These are phyloP conservation scores for Phytophthora sp. DNA, from an alignment of 352 stramenopile genomes.

Conservation along the genomic window DNA sequence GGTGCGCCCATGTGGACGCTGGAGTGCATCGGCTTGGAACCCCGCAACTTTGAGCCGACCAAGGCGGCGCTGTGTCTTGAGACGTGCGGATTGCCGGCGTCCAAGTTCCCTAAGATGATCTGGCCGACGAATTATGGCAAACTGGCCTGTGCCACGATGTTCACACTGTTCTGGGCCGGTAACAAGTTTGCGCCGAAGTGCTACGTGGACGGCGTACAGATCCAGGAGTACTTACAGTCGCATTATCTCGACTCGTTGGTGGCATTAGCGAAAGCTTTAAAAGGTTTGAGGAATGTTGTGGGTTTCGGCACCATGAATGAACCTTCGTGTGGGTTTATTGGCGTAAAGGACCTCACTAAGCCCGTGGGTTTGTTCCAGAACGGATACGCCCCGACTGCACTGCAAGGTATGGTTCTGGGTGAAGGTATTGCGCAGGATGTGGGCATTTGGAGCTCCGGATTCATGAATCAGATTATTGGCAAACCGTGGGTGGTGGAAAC, in stretches of 20 bases:
- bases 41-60: slow-evolving; percentile 69
- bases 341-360: slow-evolving; percentile 48
- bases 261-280: slow-evolving; percentile 61
- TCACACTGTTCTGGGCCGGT: slow-evolving; percentile 89
- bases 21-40: slow-evolving; percentile 74
- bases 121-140: slow-evolving; percentile 93
- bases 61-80: slow-evolving; percentile 77
- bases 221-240: slow-evolving; percentile 87
- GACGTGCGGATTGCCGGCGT: slow-evolving; percentile 45
- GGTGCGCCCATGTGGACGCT: slow-evolving; percentile 90
- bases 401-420: slow-evolving; percentile 79
- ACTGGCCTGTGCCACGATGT: slow-evolving; percentile 89
- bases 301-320: slow-evolving; percentile 93
- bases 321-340: slow-evolving; percentile 73
- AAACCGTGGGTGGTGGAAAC: slow-evolving; percentile 45
- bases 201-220: slow-evolving; percentile 68
- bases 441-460: slow-evolving; percentile 63
- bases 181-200: slow-evolving; percentile 69
- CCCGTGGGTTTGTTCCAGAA: slow-evolving; percentile 60
- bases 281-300: slow-evolving; percentile 77
- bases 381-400: slow-evolving; percentile 65
- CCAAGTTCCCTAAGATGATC: slow-evolving; percentile 87
- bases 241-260: slow-evolving; percentile 84
- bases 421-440: slow-evolving; percentile 63
- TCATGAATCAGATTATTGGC: slow-evolving; percentile 62